Evolutionary conservation across 1,139 yeast genomes (phyloP).

Genomic region (Protomyces lactucae-debilis): DNA sequence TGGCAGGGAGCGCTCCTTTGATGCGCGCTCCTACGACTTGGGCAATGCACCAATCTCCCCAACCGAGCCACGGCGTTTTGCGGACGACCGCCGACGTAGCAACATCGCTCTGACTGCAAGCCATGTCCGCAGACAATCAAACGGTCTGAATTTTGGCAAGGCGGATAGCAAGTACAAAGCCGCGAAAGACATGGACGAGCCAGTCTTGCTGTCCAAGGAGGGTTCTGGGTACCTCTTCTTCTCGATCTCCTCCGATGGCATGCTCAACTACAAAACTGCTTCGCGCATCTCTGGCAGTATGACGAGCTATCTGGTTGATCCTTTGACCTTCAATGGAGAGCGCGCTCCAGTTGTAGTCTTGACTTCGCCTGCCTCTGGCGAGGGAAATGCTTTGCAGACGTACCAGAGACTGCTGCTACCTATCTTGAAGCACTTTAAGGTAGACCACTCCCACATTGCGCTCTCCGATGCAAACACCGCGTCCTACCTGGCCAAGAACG

Average conservation of each 20-base stretch:
- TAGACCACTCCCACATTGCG: slow-evolving; percentile 19
- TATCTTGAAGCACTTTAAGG: slow-evolving; percentile 14
- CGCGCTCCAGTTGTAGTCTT: slow-evolving; percentile 20
- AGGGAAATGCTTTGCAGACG: slow-evolving; percentile 12
- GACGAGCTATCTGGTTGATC: slow-evolving; percentile 16
- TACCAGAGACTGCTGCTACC: slow-evolving; percentile 16
- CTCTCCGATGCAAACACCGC: slow-evolving; percentile 15
- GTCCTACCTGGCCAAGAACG: slow-evolving; percentile 11
- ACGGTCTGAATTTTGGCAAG: background rate
- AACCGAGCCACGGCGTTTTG: background rate
- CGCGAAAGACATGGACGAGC: slow-evolving; percentile 14
- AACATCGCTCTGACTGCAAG: background rate
- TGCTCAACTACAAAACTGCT: slow-evolving; percentile 20
- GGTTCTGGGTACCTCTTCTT: slow-evolving; percentile 16
- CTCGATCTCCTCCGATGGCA: slow-evolving; percentile 21
- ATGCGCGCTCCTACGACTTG: background rate
- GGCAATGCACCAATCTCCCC: background rate
- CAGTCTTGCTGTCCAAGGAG: slow-evolving; percentile 16
- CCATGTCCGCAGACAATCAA: slow-evolving; percentile 15
- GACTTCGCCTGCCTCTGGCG: slow-evolving; percentile 19
- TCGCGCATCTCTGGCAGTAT: slow-evolving; percentile 14
- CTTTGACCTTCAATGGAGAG: slow-evolving; percentile 4
- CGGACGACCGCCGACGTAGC: slow-evolving; percentile 8
- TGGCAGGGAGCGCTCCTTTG: background rate
- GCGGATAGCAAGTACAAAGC: background rate